Evolutionary conservation across 305 asterid genomes (phyloP), one percentile per base, ranked within the genome.

Genomic region (Galium porrigens): DNA sequence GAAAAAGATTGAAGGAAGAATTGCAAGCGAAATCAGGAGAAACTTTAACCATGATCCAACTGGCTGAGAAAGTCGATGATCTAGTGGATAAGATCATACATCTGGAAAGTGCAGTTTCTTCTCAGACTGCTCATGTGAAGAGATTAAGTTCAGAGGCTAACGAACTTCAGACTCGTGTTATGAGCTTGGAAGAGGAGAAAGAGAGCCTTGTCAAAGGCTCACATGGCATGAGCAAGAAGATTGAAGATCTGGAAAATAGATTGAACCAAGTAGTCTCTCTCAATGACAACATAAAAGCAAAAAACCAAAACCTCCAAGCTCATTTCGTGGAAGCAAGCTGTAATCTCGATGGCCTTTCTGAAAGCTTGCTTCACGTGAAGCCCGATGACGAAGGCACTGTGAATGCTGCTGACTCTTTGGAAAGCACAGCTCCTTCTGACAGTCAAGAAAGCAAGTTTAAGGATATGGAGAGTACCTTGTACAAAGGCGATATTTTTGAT

Each of bases 11-110:
- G 5, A 73, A 72, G 67, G 75, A 78, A 51, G 70, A 73, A 63
- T 17, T 69, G 73, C 72, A 56, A 61, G 49, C 32, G 6, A 66
- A 68, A 36, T 48, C 70, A 65, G 69, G 62, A 39, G 37, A 39
- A 63, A 42, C 80, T 14, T 63, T 65, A 36, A 69, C 75, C 72
- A 77, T 74, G 76, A 49, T 70, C 33, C 79, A 73, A 46, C 63
- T 79, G 44, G 78, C 79, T 51, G 79, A 79, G 71, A 74, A 75
- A 55, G 78, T 79, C 54, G 82, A 79, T 65, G 80, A 67, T 33
- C 78, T 73, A 36, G 80, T 72, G 5, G 77, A 73, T 48, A 77
- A 77, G 72, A 68, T 64, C 37, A 74, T 78, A 62, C 64, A 65
- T 17, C 64, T 76, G 64, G 83, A 76, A 64, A 71, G 39, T 37